Conservation (phyloP, 345 rosid genomes). For the Bretschneidera sinensis region DNA sequence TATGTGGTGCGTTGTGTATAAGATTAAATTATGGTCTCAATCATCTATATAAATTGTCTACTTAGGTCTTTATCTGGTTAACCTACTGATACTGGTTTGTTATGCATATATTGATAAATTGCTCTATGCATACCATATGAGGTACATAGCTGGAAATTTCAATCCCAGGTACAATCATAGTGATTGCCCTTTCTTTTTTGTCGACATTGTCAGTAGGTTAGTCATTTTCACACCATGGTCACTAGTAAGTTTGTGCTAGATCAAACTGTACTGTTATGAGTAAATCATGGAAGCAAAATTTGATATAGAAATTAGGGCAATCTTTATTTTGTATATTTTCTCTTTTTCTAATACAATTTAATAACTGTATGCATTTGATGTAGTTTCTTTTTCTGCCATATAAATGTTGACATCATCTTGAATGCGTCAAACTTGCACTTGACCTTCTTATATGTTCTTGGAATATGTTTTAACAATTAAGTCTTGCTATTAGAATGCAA, state of each 20-base stretch:
- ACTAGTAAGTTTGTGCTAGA: not conserved
- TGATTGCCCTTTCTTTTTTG: not conserved
- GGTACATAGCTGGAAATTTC: not conserved
- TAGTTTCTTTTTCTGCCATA: no score
- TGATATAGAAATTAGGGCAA: not conserved
- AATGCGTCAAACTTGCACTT: no score
- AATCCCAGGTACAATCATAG: not conserved
- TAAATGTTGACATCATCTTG: no score
- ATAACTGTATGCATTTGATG: no score
- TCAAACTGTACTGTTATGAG: not conserved
- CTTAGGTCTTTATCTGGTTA: not conserved
- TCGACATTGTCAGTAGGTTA: not conserved
- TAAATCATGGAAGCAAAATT: not conserved
- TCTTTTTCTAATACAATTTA: not conserved
- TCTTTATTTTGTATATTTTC: not conserved
- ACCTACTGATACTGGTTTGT: not conserved
- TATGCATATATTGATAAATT: not conserved
- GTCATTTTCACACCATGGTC: not conserved
- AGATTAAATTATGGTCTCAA: no score
- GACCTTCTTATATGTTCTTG: no score
- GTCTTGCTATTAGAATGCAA: no score
- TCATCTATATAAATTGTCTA: not conserved
- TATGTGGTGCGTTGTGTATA: not conserved
- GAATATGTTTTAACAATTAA: no score
- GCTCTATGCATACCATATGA: not conserved